These are phyloP conservation scores for Cadophora sp. DNA, from an alignment of 2,329 filamentous ascomycete genomes.

Conservation along the genomic window DNA sequence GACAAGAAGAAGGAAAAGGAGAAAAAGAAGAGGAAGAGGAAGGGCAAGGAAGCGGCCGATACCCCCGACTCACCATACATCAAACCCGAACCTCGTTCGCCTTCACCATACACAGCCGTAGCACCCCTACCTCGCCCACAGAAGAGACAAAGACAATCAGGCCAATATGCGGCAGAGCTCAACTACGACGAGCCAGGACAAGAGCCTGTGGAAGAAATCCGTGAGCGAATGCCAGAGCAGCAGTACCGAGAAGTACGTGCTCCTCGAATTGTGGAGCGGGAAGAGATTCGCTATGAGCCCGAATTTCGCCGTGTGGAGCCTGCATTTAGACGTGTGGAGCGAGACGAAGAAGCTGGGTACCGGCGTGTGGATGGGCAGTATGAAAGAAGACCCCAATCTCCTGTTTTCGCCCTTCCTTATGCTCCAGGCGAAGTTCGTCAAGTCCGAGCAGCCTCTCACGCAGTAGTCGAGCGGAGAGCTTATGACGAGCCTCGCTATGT, in stretches of 20 bases:
- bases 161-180: conserved; percentile 50
- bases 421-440: conserved; percentile 35
- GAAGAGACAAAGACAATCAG: conserved; percentile 61
- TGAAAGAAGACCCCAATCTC: conserved; percentile 40
- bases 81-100: conserved; percentile 70
- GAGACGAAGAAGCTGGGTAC: conserved; percentile 39
- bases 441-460: conserved; percentile 40
- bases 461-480: conserved; percentile 39
- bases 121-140: conserved; percentile 60
- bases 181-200: conserved; percentile 56
- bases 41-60: conserved; percentile 54
- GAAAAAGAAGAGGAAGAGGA: conserved; percentile 58
- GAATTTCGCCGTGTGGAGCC: conserved; percentile 38
- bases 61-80: conserved; percentile 59
- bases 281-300: conserved; percentile 37
- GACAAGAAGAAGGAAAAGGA: conserved; percentile 59
- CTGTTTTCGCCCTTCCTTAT: conserved; percentile 40
- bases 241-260: conserved; percentile 35
- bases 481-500: conserved; percentile 50
- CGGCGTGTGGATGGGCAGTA: conserved; percentile 36
- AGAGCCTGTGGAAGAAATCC: conserved; percentile 43
- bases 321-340: conserved; percentile 40
- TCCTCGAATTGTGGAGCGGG: conserved; percentile 34
- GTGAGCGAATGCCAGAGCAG: conserved; percentile 30
- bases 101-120: conserved; percentile 60